Base-by-base conservation (phyloP, 2,329 filamentous ascomycete genomes). In the Alternaria infectoria region DNA sequence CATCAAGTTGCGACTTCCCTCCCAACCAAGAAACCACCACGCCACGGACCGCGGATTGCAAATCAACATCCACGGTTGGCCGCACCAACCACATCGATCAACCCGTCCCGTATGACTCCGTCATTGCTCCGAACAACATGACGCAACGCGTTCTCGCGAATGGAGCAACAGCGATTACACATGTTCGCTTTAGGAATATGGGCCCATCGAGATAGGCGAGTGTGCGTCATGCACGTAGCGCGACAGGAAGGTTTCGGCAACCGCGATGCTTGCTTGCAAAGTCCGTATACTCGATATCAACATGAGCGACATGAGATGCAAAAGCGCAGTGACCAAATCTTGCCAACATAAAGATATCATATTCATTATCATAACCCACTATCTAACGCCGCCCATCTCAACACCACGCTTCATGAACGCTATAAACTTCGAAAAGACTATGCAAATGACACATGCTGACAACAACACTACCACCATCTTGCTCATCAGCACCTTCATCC, bases 321-420 rank as follows among this genome's bases (percentile, higher is more conserved):
- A 6, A 26, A 17, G 4, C 26, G 2, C 4, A 51, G n/a, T 15
- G 26, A 15, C 12, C 26, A 28, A 32, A 1, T 23, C 28, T 23
- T 6, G 5, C 32, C 30, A 40, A 21, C 23, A 2, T 45, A 15
- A 28, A 47, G 5, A 56, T 36, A 17, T 51, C 45, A 26, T 44
- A 23, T 45, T 56, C 15, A 45, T 54, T 26, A 54, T 61, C 32
- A 10, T 5, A 44, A 17, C 36, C 36, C 17, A 28, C 44, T 28
- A 12, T 25, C 15, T 12, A 46, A n/a, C 6, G 44, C 55, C 52
- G n/a, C 40, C 43, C 7, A 13, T 26, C 45, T 23, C 15, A 3
- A 56, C 55, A 15, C 52, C 55, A 50, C 44, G 51, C 62, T 60
- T 26, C 51, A 19, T 45, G 11, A 62, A 44, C 45, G 26, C 36